Percentiles rank a stretch among this genome's conserved stretches.
phyloP scores from a whole-genome alignment of 2,329 filamentous ascomycete genomes.

The Coniochaeta hoffmannii region DNA sequence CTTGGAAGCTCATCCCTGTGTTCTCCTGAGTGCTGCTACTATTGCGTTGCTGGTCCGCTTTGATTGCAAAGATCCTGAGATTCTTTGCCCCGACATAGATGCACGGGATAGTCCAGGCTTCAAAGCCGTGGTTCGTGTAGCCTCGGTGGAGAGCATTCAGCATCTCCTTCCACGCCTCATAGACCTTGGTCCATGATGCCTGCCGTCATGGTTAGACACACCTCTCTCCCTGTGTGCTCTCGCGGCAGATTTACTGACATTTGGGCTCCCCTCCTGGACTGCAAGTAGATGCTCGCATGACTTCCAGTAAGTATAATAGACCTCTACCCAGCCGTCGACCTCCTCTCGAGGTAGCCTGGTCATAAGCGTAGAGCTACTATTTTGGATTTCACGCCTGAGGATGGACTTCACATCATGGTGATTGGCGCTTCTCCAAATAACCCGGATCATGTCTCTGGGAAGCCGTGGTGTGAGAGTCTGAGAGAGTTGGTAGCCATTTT shows the following conservation, averaged over 20 bases:
- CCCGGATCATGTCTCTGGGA: slow-evolving; percentile 55
- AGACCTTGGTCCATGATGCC: slow-evolving; percentile 74
- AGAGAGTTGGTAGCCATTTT: slow-evolving; percentile 67
- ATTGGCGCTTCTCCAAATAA: slow-evolving; percentile 66
- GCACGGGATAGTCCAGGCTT: slow-evolving; percentile 88
- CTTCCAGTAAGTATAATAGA: slow-evolving; percentile 80
- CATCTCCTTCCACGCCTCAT: slow-evolving; percentile 83
- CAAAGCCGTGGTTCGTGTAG: slow-evolving; percentile 68
- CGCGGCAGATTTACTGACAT: not conserved
- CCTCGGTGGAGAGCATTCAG: slow-evolving; percentile 70
- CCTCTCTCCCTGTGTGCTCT: slow-evolving; percentile 26
- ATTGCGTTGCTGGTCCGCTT: slow-evolving; percentile 66
- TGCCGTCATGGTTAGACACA: slow-evolving; percentile 15
- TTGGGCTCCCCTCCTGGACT: slow-evolving; percentile 42
- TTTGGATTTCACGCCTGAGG: slow-evolving; percentile 63
- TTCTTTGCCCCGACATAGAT: slow-evolving; percentile 85
- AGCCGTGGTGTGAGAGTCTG: slow-evolving; percentile 66
- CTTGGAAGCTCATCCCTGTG: slow-evolving; percentile 50
- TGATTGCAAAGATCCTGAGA: slow-evolving; percentile 80
- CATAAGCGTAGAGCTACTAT: slow-evolving; percentile 38
- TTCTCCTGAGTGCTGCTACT: slow-evolving; percentile 26
- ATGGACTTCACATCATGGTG: slow-evolving; percentile 58
- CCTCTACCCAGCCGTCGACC: slow-evolving; percentile 74
- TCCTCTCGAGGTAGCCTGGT: slow-evolving; percentile 57
- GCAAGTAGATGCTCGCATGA: slow-evolving; percentile 66